These are phyloP conservation scores for Echria macrotheca DNA, from an alignment of 495 filamentous ascomycete species.

Conservation along the genomic window DNA sequence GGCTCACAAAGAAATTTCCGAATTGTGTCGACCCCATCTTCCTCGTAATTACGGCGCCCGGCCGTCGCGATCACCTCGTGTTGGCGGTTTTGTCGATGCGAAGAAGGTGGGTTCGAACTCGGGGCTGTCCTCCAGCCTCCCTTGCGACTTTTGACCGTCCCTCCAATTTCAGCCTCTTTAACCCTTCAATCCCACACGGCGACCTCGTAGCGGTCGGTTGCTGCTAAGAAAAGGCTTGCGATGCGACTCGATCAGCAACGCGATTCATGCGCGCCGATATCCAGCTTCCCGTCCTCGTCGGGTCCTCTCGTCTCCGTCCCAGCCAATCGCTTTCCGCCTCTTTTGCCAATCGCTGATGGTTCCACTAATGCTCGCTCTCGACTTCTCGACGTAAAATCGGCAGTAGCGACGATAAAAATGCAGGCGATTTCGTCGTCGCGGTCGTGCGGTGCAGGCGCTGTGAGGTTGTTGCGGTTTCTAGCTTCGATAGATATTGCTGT, in stretches of 20 bases:
- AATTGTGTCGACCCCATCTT: constrained; percentile 67
- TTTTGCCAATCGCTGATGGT: no score
- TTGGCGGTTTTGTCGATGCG: constrained; percentile 4
- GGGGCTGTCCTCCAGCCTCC: neutral
- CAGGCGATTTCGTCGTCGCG: neutral
- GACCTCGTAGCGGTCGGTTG: constrained; percentile 1
- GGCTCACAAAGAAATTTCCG: constrained; percentile 82
- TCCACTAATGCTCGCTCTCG: no score
- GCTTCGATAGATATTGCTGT: constrained; percentile 18
- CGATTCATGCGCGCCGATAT: constrained; percentile 6
- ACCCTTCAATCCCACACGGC: constrained; percentile 5
- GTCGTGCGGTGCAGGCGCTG: neutral
- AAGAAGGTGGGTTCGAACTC: neutral
- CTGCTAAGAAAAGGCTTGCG: neutral
- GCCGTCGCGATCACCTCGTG: constrained; percentile 10
- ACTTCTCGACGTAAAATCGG: neutral
- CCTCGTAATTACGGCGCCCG: constrained; percentile 34
- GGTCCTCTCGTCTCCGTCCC: constrained; percentile 2
- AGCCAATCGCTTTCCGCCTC: constrained; percentile 2
- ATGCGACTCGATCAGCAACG: constrained; percentile 13
- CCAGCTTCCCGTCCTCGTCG: neutral
- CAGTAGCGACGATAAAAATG: neutral
- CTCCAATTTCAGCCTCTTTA: constrained; percentile 6
- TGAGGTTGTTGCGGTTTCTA: neutral
- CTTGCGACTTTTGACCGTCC: constrained; percentile 1